Percentiles rank a stretch among this genome's conserved stretches.
phyloP scores from a whole-genome alignment of 2,329 filamentous ascomycete genomes.

The Colletotrichum tanaceti region DNA sequence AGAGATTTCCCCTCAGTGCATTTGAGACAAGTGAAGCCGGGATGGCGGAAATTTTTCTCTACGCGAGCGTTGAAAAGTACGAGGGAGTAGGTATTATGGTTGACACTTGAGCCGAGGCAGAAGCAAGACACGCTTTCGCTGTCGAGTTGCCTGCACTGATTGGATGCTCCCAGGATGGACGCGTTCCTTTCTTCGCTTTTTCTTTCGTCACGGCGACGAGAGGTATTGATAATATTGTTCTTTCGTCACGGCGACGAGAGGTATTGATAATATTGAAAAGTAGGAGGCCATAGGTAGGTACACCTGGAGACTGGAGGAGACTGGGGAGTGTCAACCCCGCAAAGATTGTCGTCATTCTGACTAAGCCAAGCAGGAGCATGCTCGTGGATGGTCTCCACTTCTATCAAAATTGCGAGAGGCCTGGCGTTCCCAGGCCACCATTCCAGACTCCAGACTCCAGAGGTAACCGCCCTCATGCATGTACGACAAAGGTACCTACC shows the following conservation, averaged over 20 bases:
- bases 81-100: too few species aligned
- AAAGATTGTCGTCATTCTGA: constrained; percentile 41
- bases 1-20: background rate
- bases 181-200: constrained; percentile 25
- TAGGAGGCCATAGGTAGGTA: too few species aligned
- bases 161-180: background rate
- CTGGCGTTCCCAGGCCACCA: constrained; percentile 31
- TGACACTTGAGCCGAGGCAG: too few species aligned
- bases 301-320: too few species aligned
- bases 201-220: constrained; percentile 13
- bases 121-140: background rate
- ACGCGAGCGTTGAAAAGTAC: background rate
- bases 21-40: constrained; percentile 13
- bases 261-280: background rate
- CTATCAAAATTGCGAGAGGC: constrained; percentile 36
- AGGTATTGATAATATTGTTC: too few species aligned
- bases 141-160: constrained; percentile 14
- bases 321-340: constrained; percentile 36
- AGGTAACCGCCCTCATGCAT: constrained; percentile 6
- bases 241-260: constrained; percentile 11
- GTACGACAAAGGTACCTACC: constrained; percentile 33
- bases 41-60: constrained; percentile 1
- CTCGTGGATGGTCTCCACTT: constrained; percentile 24
- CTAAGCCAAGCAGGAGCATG: constrained; percentile 26
- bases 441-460: constrained; percentile 27